Conservation (phyloP, 805 yeast species). For the Diddensiella transvaalensis region DNA sequence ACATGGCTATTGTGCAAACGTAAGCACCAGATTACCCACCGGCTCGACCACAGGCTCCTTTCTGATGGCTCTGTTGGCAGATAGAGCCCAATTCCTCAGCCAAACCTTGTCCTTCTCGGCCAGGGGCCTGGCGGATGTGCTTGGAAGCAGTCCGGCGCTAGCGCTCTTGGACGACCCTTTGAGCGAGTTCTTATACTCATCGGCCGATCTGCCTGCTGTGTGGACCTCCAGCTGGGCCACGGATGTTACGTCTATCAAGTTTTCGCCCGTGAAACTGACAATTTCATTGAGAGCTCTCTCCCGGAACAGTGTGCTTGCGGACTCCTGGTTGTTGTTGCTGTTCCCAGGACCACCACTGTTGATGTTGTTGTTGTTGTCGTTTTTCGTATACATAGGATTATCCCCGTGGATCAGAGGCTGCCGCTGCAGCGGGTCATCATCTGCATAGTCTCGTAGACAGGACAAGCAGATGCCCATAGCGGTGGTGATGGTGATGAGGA, state of each 20-base stretch:
- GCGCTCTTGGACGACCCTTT: not conserved
- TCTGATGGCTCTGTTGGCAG: constrained; percentile 18
- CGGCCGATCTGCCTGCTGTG: constrained; percentile 15
- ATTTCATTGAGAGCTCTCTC: constrained; percentile 19
- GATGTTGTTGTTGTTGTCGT: constrained; percentile 3
- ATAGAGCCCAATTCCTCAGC: constrained; percentile 15
- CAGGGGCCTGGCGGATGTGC: not conserved
- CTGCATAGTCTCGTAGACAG: constrained; percentile 12
- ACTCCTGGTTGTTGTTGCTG: not conserved
- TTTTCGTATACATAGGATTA: constrained; percentile 9
- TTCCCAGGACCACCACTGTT: not conserved
- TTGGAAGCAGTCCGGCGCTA: not conserved
- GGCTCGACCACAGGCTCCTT: constrained; percentile 17
- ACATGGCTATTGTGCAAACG: constrained; percentile 9
- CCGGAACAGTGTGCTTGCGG: constrained; percentile 10
- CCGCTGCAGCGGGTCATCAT: constrained; percentile 10
- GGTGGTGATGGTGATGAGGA: no score
- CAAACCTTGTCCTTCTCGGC: constrained; percentile 7
- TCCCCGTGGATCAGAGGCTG: constrained; percentile 9
- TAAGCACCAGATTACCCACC: constrained; percentile 18
- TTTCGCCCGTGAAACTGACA: constrained; percentile 21
- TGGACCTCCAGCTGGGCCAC: constrained; percentile 20
- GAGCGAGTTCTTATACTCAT: constrained; percentile 16
- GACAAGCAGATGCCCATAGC: constrained; percentile 23
- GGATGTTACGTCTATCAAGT: constrained; percentile 22